Evolutionary conservation across 1,139 yeast genomes (phyloP).

Genomic region (Hanseniaspora gamundiae): DNA sequence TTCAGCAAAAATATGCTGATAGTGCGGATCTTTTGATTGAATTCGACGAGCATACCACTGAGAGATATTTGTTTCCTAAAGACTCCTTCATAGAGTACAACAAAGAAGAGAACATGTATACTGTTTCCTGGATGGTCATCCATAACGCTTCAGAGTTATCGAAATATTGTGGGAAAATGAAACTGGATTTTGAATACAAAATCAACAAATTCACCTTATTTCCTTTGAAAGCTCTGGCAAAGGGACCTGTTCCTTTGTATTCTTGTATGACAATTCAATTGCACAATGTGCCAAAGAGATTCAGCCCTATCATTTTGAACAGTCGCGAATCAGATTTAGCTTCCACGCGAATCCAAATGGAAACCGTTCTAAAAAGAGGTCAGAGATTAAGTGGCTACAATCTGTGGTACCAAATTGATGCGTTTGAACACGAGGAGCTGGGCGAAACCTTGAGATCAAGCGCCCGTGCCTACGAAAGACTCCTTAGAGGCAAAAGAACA

Average conservation of each 20-base stretch:
- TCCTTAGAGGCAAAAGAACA: conserved; percentile 27
- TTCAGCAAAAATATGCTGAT: conserved; percentile 56
- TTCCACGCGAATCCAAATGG: conserved; percentile 51
- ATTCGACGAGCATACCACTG: conserved; percentile 66
- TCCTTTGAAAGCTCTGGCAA: conserved; percentile 8
- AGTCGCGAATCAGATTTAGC: conserved; percentile 45
- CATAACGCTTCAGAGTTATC: conserved; percentile 14
- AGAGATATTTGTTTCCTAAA: conserved; percentile 64
- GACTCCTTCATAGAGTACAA: conserved; percentile 59
- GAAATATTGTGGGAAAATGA: conserved; percentile 1
- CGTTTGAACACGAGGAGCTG: conserved; percentile 48
- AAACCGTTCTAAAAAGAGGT: conserved; percentile 46
- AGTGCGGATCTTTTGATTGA: conserved; percentile 76
- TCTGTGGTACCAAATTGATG: conserved; percentile 81
- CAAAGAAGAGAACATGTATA: conserved; percentile 20
- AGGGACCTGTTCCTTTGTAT: conserved; percentile 34
- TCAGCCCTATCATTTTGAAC: conserved; percentile 55
- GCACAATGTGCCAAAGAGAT: conserved; percentile 51
- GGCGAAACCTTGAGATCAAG: conserved; percentile 28
- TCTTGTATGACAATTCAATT: conserved; percentile 56
- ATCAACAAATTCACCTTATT: conserved; percentile 2
- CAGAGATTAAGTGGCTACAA: conserved; percentile 47
- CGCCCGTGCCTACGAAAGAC: conserved; percentile 27
- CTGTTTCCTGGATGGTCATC: conserved; percentile 23
- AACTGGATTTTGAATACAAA: conserved; percentile 3